A percentile compares a stretch with the other conserved stretches of the same genome.
These are phyloP conservation scores for Effrenium voratum DNA, from an alignment of 73 alveolate genomes.

Conservation along the genomic window DNA sequence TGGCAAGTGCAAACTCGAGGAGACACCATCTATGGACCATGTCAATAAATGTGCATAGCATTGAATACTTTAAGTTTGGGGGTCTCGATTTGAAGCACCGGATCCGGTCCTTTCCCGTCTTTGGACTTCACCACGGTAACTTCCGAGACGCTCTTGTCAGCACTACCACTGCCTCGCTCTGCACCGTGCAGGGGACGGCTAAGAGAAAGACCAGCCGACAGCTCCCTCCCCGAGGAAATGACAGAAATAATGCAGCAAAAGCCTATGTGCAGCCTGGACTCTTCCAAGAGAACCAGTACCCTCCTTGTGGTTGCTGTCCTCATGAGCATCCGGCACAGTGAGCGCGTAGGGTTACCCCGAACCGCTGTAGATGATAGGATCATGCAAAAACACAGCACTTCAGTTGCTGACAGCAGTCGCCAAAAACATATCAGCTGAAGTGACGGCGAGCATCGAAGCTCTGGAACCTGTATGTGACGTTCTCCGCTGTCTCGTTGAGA, in stretches of 20 bases:
- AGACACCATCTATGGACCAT: too few species aligned
- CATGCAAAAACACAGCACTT: too few species aligned
- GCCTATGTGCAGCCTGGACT: slow-evolving; percentile 1
- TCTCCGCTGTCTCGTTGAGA: slow-evolving; percentile 17
- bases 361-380: too few species aligned
- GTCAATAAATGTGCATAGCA: too few species aligned
- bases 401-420: not conserved
- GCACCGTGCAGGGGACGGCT: not conserved
- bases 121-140: slow-evolving; percentile 30
- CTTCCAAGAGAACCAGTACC: slow-evolving; percentile 73
- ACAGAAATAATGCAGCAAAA: too few species aligned
- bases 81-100: too few species aligned
- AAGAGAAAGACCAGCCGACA: too few species aligned
- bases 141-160: slow-evolving; percentile 52
- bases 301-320: slow-evolving; percentile 63
- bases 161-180: slow-evolving; percentile 5
- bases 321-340: not conserved
- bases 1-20: too few species aligned
- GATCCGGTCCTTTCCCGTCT: too few species aligned
- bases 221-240: too few species aligned
- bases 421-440: not conserved
- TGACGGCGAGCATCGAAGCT: slow-evolving; percentile 17
- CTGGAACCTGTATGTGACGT: slow-evolving; percentile 42
- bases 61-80: too few species aligned
- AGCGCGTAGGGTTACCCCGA: too few species aligned